Percentiles rank a stretch among this genome's conserved stretches.
These are phyloP conservation scores for Fusarium sp. DNA, from an alignment of 2,329 filamentous ascomycete species.

Conservation along the genomic window DNA sequence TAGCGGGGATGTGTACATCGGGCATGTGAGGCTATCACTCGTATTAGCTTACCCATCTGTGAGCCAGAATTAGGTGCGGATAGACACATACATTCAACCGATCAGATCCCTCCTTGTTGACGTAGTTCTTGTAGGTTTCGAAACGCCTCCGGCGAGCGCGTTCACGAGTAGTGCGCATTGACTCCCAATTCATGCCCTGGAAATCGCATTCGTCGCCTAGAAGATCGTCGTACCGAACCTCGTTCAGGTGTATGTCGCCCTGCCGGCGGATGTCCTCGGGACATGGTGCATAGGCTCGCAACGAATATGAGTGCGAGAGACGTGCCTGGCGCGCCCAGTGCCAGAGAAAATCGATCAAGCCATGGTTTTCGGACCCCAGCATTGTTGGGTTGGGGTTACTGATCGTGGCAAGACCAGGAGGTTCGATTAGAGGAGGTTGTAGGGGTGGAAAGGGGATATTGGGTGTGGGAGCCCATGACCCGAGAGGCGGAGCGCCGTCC, in stretches of 20 bases:
- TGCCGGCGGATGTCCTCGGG: constrained; percentile 48
- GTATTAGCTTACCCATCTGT: constrained; percentile 16
- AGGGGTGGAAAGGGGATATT: not conserved
- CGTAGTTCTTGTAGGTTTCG: constrained; percentile 64
- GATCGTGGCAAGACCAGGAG: constrained; percentile 33
- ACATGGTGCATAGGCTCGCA: constrained; percentile 41
- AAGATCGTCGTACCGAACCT: constrained; percentile 56
- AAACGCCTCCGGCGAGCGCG: constrained; percentile 58
- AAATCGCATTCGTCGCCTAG: constrained; percentile 64
- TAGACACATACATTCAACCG: constrained; percentile 56
- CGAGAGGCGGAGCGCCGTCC: constrained; percentile 29
- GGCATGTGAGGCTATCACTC: constrained; percentile 25
- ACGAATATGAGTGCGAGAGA: constrained; percentile 31
- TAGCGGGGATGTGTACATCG: constrained; percentile 47
- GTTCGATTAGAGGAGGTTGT: not conserved
- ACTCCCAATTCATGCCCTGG: constrained; percentile 66
- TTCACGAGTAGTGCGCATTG: constrained; percentile 59
- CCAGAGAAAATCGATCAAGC: constrained; percentile 59
- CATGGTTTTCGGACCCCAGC: constrained; percentile 59
- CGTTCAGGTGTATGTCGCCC: constrained; percentile 30
- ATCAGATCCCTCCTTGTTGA: constrained; percentile 60
- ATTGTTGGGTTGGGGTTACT: constrained; percentile 49
- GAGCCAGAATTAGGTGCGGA: not conserved
- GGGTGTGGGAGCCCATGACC: constrained; percentile 18
- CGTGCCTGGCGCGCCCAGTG: constrained; percentile 55